Base-by-base conservation (phyloP, 2,329 filamentous ascomycete genomes). In the Cladosporium sp. region DNA sequence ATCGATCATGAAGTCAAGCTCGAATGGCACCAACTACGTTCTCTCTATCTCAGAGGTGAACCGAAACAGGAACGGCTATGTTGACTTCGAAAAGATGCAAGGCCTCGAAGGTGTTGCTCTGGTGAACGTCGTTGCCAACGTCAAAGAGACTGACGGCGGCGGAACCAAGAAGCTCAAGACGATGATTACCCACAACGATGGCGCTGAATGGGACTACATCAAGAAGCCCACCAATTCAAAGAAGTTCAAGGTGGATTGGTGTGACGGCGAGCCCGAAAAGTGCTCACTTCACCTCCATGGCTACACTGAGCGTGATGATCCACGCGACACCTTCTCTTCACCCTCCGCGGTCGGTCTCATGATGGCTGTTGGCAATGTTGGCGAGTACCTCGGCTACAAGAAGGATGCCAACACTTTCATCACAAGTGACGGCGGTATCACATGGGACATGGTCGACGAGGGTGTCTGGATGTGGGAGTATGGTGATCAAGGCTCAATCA, bases 1-100 rank as follows among this genome's bases (percentile, higher is more conserved):
- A 32, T 86, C 86, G 19, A 89, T 99, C 60, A 83, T 99, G 70
- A 99, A 97, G 80, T 96, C 90, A 65, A 99, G 99, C 73, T 96
- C 90, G 61, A 97, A 99, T 65, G 93, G 93, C 48, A 99, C 93
- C 1, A 93, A 88, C 1, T 99, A 96, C 63, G 88, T 96, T 11
- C 74, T 95, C 57, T 95, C 88, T 68, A 77, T 93, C 19, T 75
- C 81, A 43, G 82, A 82, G 17, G 89, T 97, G 64, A 96, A 97
- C 69, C 82, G 89, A 59, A 84, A 96, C 64, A 73, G 78, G 11
- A 60, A 67, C 2, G 90, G 85, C 38, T 96, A 85, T 63, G 92
- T 96, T 39, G 93, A 99, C 66, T 99, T 95, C 68, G 93, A 99
- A 68, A 96, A 95, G 73, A 89, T 96, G 76, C 80, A 88, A 42